Evolutionary conservation across 1,284 basidiomycete species (phyloP).

Genomic region (Rhizoctonia solani): DNA sequence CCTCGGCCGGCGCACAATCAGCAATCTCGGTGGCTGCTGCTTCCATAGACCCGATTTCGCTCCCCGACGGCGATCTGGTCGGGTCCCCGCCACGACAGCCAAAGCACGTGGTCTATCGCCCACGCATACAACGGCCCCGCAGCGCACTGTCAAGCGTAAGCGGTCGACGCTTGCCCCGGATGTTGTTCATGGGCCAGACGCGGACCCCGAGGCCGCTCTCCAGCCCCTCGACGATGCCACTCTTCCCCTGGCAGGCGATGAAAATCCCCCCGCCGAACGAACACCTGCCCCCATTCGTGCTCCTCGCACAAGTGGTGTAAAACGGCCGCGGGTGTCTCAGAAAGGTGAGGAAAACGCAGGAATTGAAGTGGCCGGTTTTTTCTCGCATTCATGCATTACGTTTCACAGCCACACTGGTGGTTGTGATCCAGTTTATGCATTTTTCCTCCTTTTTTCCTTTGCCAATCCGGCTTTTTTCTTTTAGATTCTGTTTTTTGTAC

Average conservation of each 20-base stretch:
- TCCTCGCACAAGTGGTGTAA: background rate
- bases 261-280: background rate
- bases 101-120: conserved; percentile 20
- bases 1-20: background rate
- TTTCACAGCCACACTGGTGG: conserved; percentile 27
- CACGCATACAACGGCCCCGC: conserved; percentile 19
- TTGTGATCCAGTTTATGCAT: conserved; percentile 21
- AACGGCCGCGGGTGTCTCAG: conserved; percentile 20
- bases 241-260: background rate
- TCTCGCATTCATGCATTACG: conserved; percentile 33
- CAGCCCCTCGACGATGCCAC: background rate
- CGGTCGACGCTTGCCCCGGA: conserved; percentile 16
- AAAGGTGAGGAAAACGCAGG: background rate
- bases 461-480: background rate
- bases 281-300: background rate
- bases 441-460: conserved; percentile 18
- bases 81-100: conserved; percentile 20
- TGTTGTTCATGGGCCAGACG: background rate
- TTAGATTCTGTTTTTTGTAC: background rate
- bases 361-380: background rate
- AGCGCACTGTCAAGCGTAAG: conserved; percentile 26
- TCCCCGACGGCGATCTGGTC: conserved; percentile 11
- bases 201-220: background rate
- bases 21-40: background rate
- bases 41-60: background rate